Percentiles rank a stretch among this genome's conserved stretches.
Evolutionary conservation across 768 basidiomycete species (phyloP).

Genomic region (Termitomyces sp.): DNA sequence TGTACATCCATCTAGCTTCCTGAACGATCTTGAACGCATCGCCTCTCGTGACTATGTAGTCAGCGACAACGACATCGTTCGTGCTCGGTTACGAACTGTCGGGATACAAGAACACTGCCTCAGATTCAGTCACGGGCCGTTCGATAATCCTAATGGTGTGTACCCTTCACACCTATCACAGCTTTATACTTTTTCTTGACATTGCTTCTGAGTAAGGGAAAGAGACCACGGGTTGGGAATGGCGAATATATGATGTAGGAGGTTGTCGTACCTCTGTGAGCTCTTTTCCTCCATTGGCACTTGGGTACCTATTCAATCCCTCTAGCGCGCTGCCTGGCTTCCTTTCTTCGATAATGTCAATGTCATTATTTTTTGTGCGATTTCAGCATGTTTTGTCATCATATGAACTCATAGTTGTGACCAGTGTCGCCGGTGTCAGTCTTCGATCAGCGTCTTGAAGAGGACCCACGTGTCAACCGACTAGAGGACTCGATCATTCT

Average conservation of each 20-base stretch:
- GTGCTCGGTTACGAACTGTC: slow-evolving; percentile 63
- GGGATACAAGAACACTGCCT: slow-evolving; percentile 66
- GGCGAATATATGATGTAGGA: slow-evolving; percentile 76
- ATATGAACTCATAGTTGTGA: not conserved
- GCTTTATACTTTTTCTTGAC: not conserved
- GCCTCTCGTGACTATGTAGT: slow-evolving; percentile 56
- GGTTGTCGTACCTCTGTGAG: slow-evolving; percentile 64
- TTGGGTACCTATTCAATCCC: slow-evolving; percentile 7
- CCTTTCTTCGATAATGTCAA: slow-evolving; percentile 78
- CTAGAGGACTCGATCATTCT: slow-evolving; percentile 69
- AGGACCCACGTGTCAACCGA: slow-evolving; percentile 66
- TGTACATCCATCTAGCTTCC: slow-evolving; percentile 41
- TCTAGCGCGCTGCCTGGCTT: slow-evolving; percentile 70
- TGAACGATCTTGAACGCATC: slow-evolving; percentile 64
- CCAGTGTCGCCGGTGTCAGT: slow-evolving; percentile 70
- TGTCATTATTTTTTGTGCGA: slow-evolving; percentile 64
- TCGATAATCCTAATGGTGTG: slow-evolving; percentile 28
- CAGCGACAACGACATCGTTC: slow-evolving; percentile 67
- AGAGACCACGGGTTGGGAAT: slow-evolving; percentile 39
- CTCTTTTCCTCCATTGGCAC: slow-evolving; percentile 12
- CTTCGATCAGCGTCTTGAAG: slow-evolving; percentile 69
- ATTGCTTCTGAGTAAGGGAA: slow-evolving; percentile 19
- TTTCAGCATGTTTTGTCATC: not conserved
- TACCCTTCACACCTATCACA: not conserved
- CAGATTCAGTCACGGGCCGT: slow-evolving; percentile 37